Base-by-base conservation (phyloP, 2,329 filamentous ascomycete species). In the Fusarium sambucinum region DNA sequence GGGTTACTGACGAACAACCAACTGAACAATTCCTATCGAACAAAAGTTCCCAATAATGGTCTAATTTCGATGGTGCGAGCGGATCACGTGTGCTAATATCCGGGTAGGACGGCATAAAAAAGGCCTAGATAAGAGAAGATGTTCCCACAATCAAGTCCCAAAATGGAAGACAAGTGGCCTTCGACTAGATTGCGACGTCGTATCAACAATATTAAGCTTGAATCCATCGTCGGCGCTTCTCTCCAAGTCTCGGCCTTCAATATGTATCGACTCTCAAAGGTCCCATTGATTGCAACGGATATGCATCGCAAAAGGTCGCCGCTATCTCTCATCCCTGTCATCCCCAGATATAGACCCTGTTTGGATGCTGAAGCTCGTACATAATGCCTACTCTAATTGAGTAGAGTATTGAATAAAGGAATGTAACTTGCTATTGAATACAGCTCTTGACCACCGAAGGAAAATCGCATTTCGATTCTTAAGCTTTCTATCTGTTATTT, bases 31-130 rank as follows among this genome's bases (percentile, higher is more conserved):
- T 30, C n/a, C 21, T 30, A 14, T 19, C 23, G 6, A 63, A 38
- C 60, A 63, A 63, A 63, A 63, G 60, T 63, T 63, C 60, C 60
- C 21, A 11, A n/a, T 21, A 17, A 45, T 30, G 32, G 5, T 38
- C 58, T 25, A 32, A 19, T 44, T 63, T 50, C 44, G 46, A 63
- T 50, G 44, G 37, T 29, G 30, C 17, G 17, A 19, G 13, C 21
- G 33, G 5, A 25, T 62, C 59, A 63, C 60, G 59, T 41, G 59
- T 38, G 38, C 17, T 23, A 5, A 19, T 35, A 40, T 40, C 44
- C 60, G 60, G 60, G 19, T 63, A 48, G 45, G 25, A 42, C 60
- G 60, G 60, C 60, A 63, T 35, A 5, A 16, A 48, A 48, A 48
- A 10, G 23, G 6, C 50, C 35, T 21, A 48, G 60, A 63, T 63